Percentiles rank a stretch among this genome's conserved stretches.
Evolutionary conservation across 352 stramenopile genomes (phyloP).

Genomic region (Globisporangium rhizosaccharum): DNA sequence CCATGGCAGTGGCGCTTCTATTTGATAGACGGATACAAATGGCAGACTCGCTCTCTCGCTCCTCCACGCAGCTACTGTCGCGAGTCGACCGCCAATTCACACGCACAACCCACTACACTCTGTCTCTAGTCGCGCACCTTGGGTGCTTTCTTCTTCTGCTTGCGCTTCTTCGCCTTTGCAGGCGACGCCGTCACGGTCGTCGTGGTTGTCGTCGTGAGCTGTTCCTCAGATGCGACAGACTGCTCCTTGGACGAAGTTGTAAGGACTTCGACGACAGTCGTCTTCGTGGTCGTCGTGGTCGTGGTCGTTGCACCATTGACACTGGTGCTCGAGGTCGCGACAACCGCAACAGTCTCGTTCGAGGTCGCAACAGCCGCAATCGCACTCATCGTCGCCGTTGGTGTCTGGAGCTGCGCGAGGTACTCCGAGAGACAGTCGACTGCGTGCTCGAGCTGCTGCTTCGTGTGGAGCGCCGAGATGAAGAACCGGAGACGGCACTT

Average conservation of each 20-base stretch:
- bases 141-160: conserved; percentile 12
- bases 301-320: background rate
- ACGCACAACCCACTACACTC: background rate
- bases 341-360: background rate
- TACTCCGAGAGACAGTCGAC: conserved; percentile 38
- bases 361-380: background rate
- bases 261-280: conserved; percentile 1
- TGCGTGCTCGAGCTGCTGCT: conserved; percentile 58
- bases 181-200: conserved; percentile 1
- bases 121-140: conserved; percentile 5
- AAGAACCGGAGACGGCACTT: conserved; percentile 85
- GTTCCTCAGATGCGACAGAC: conserved; percentile 1
- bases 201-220: conserved; percentile 2
- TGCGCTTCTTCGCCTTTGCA: conserved; percentile 9
- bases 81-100: background rate
- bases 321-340: background rate
- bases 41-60: no score
- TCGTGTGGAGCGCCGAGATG: conserved; percentile 72
- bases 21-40: no score
- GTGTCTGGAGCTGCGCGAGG: conserved; percentile 9
- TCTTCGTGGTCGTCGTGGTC: conserved; percentile 5
- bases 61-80: no score
- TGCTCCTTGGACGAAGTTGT: conserved; percentile 3
- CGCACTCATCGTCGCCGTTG: background rate
- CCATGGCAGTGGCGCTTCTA: no score